Conservation (phyloP, 768 basidiomycete species). For the Trametes villosa region DNA sequence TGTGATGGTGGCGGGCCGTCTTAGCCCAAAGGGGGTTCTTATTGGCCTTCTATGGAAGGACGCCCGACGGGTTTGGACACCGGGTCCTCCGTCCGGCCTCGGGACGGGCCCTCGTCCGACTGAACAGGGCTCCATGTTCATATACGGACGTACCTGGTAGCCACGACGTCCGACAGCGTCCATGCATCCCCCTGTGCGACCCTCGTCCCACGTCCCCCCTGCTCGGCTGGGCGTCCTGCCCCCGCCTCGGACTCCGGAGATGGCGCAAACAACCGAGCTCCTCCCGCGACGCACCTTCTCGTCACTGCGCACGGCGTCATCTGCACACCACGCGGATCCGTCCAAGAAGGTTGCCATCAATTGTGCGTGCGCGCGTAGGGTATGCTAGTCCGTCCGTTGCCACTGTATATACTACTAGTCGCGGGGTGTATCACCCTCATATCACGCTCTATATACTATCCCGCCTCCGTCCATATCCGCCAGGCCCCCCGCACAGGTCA, state of each 20-base stretch:
- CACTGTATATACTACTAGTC: neutral
- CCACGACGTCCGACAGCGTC: neutral
- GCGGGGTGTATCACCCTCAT: neutral
- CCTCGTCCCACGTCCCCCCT: neutral
- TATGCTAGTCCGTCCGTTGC: neutral
- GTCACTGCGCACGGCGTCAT: neutral
- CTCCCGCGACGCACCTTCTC: neutral
- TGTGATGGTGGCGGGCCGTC: neutral
- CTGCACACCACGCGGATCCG: neutral
- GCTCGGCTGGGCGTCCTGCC: no score
- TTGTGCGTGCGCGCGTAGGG: neutral
- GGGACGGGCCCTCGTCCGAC: neutral
- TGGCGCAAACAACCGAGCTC: neutral
- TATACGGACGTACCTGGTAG: neutral
- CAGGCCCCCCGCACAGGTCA: neutral
- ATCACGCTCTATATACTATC: neutral
- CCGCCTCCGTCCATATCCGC: constrained; percentile 5
- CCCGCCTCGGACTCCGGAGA: no score
- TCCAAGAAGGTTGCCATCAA: neutral
- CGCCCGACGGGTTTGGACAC: neutral
- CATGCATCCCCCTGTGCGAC: neutral
- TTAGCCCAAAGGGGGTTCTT: neutral
- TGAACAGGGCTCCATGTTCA: no score
- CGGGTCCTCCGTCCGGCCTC: constrained; percentile 2
- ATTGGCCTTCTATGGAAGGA: constrained; percentile 6